phyloP scores from a whole-genome alignment of 805 yeast species.

The Yamadazyma sp. region DNA sequence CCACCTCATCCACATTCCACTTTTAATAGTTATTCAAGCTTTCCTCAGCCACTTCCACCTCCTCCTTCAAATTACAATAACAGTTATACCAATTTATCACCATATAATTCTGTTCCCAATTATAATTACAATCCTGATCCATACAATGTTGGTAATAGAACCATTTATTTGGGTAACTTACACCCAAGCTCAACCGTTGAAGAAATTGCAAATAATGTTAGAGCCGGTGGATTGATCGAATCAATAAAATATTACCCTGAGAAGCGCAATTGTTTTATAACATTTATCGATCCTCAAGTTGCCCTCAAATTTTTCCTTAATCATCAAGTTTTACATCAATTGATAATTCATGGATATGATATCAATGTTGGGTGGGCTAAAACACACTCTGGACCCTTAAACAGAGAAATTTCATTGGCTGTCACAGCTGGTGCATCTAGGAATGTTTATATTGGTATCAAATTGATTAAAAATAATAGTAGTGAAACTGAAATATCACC shows the following conservation, averaged over 20 bases:
- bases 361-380: constrained; percentile 71
- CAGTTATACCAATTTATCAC: too few species aligned
- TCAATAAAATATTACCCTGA: constrained; percentile 49
- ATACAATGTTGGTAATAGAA: constrained; percentile 51
- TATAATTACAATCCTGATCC: constrained; percentile 25
- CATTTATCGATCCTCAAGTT: constrained; percentile 60
- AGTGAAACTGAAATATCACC: constrained; percentile 13
- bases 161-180: constrained; percentile 66
- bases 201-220: constrained; percentile 70
- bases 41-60: too few species aligned
- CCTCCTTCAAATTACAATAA: too few species aligned
- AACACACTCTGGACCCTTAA: constrained; percentile 61
- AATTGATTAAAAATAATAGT: constrained; percentile 22
- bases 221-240: constrained; percentile 74
- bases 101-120: background rate
- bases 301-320: constrained; percentile 67
- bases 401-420: constrained; percentile 53
- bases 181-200: constrained; percentile 64
- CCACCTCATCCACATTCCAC: background rate
- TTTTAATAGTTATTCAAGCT: too few species aligned
- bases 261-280: constrained; percentile 62
- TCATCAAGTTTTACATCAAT: constrained; percentile 53
- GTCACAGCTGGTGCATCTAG: constrained; percentile 75
- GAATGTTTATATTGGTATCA: constrained; percentile 70
- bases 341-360: constrained; percentile 59